Conservation (phyloP, 2,329 filamentous ascomycete species). For the Microdochium paspali region DNA sequence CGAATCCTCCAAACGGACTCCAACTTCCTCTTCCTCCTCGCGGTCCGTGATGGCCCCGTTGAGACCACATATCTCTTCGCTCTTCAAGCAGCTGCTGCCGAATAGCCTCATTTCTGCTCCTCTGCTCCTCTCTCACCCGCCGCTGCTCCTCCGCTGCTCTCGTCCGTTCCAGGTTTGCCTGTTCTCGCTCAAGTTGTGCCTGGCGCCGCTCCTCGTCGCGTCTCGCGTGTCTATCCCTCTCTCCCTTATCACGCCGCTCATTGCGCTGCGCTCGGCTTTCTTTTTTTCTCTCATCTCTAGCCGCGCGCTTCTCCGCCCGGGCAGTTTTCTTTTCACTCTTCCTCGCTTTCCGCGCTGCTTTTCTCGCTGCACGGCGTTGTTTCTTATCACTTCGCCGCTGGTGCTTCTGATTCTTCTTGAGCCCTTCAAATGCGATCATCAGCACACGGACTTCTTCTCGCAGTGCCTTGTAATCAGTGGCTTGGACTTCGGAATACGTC, state of each 20-base stretch:
- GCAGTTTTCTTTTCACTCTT: slow-evolving; percentile 13
- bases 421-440: slow-evolving; percentile 30
- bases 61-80: not conserved
- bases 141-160: not conserved
- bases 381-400: slow-evolving; percentile 20
- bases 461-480: slow-evolving; percentile 25
- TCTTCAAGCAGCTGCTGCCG: not conserved
- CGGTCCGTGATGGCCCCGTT: not conserved
- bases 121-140: not conserved
- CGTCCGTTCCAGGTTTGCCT: not conserved
- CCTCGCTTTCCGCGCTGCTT: slow-evolving; percentile 15
- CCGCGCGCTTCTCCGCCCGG: not conserved
- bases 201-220: not conserved
- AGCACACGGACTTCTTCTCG: slow-evolving; percentile 34
- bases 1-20: not conserved
- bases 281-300: not conserved
- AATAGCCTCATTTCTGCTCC: no score
- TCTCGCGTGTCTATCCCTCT: not conserved
- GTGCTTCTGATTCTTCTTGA: slow-evolving; percentile 25
- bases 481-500: slow-evolving; percentile 4
- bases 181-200: not conserved
- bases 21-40: not conserved
- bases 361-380: slow-evolving; percentile 13
- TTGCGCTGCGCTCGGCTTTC: slow-evolving; percentile 3
- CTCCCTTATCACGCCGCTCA: not conserved